Base-by-base conservation (phyloP, 1,284 basidiomycete genomes). In the Hymenochaete sp. region DNA sequence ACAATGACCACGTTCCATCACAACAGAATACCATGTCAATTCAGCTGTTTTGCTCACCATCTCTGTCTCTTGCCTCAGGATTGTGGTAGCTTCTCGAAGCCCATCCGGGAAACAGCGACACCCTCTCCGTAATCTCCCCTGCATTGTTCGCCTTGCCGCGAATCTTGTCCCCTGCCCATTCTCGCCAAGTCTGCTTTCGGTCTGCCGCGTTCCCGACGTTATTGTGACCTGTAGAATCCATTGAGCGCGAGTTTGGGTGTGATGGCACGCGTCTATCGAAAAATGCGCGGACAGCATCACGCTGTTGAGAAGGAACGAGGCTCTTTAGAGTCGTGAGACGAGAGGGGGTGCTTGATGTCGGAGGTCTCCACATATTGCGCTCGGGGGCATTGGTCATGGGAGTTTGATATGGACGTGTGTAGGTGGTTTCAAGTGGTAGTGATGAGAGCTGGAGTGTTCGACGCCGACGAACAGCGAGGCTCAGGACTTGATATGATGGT, bases 121-220 rank as follows among this genome's bases (percentile, higher is more conserved):
- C 38, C 40, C 53, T 57, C 53, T 70, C 66, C 3, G 58, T 48
- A 37, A 53, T 55, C 4, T 56, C 50, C 41, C 51, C 44, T 41
- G 38, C 31, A 50, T 35, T 24, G 53, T 58, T 26, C 53, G 40
- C 33, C 47, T 57, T 43, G 49, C 51, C 49, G 47, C 62, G 46
- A 48, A 71, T 57, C 58, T 66, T 73, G 53, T 70, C 66, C n/a
- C 66, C 64, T 3, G 70, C 69, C 71, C 73, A 76, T 43, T 68
- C 64, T 28, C 64, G 53, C 69, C 67, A 71, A 2, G 60, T 59
- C 40, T 66, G 64, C 41, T 57, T 60, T 53, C 25, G 52, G 41
- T 18, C 47, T 47, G 5, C 56, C 54, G 56, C 53, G 0, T 48
- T 21, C 5, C 13, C 32, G 8, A 16, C 32, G 8, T 9, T 9